Evolutionary conservation across 2,329 filamentous ascomycete genomes (phyloP).

Genomic region (Pseudocercospora pini-densiflorae): DNA sequence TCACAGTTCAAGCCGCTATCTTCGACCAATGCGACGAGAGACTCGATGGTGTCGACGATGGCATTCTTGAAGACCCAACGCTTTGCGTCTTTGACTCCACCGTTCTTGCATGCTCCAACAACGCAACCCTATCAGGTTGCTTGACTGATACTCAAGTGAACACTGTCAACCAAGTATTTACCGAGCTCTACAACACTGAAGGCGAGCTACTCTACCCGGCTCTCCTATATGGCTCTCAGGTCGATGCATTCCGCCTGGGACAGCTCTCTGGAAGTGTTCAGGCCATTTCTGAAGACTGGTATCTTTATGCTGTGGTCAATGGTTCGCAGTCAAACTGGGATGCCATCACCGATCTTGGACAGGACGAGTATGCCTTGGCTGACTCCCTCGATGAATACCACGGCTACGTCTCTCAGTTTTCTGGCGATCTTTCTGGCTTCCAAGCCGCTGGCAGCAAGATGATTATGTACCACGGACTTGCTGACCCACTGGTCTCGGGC

Average conservation of each 20-base stretch:
- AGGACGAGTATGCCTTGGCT: constrained; percentile 48
- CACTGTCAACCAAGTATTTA: constrained; percentile 50
- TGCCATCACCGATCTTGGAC: constrained; percentile 41
- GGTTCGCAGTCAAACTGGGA: constrained; percentile 47
- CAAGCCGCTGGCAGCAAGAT: constrained; percentile 49
- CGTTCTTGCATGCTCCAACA: constrained; percentile 43
- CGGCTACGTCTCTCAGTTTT: constrained; percentile 47
- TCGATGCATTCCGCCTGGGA: constrained; percentile 43
- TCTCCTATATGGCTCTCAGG: constrained; percentile 56
- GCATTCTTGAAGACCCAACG: constrained; percentile 52
- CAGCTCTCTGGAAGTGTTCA: constrained; percentile 50
- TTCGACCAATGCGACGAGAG: constrained; percentile 56
- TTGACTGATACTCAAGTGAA: constrained; percentile 50
- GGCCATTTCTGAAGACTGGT: constrained; percentile 54
- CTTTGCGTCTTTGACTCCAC: constrained; percentile 48
- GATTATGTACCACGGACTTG: constrained; percentile 49
- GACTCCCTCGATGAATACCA: constrained; percentile 45
- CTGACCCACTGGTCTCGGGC: constrained; percentile 51
- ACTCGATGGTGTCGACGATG: constrained; percentile 55
- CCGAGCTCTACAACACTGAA: constrained; percentile 47
- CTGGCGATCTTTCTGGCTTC: constrained; percentile 46
- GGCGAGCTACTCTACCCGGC: constrained; percentile 56
- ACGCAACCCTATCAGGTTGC: constrained; percentile 44
- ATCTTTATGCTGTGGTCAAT: constrained; percentile 55
- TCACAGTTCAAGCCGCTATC: constrained; percentile 48